Percentiles rank a stretch among this genome's conserved stretches.
These are phyloP conservation scores for Aspergillus sp. DNA, from an alignment of 2,329 filamentous ascomycete genomes.

Conservation along the genomic window DNA sequence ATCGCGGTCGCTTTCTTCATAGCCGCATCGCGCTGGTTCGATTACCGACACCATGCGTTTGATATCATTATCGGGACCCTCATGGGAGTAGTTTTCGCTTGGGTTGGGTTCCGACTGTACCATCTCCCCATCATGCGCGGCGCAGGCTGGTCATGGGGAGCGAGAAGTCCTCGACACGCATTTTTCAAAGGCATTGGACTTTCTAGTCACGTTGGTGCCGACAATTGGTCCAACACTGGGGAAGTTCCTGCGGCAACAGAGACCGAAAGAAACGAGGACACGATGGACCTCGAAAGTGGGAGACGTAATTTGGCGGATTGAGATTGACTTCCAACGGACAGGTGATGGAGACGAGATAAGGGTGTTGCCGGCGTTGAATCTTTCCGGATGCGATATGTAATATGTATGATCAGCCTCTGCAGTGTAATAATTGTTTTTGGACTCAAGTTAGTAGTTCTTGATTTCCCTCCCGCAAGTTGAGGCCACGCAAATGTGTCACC, in stretches of 20 bases:
- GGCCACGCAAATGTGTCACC: neutral
- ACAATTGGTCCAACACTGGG: constrained; percentile 26
- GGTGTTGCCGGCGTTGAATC: neutral
- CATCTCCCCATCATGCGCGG: constrained; percentile 77
- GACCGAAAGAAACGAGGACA: constrained; percentile 2
- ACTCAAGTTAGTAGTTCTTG: neutral
- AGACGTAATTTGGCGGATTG: constrained; percentile 13
- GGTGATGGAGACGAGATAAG: neutral
- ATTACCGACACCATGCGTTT: constrained; percentile 89
- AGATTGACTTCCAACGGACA: neutral
- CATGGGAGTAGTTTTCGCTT: constrained; percentile 70
- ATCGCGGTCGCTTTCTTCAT: constrained; percentile 77
- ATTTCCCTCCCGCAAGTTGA: neutral
- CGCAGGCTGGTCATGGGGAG: constrained; percentile 87
- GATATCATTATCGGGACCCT: constrained; percentile 84
- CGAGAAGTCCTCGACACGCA: constrained; percentile 68
- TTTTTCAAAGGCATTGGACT: constrained; percentile 51
- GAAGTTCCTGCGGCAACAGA: constrained; percentile 1
- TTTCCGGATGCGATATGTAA: neutral
- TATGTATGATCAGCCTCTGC: neutral
- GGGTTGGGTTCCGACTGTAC: constrained; percentile 80
- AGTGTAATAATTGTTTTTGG: neutral
- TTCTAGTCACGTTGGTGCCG: constrained; percentile 30
- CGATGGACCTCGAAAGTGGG: constrained; percentile 22
- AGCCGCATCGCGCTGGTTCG: constrained; percentile 78